Percentiles rank a stretch among this genome's conserved stretches.
Conservation (phyloP, 306 rosid species). For the Quercus glauca region DNA sequence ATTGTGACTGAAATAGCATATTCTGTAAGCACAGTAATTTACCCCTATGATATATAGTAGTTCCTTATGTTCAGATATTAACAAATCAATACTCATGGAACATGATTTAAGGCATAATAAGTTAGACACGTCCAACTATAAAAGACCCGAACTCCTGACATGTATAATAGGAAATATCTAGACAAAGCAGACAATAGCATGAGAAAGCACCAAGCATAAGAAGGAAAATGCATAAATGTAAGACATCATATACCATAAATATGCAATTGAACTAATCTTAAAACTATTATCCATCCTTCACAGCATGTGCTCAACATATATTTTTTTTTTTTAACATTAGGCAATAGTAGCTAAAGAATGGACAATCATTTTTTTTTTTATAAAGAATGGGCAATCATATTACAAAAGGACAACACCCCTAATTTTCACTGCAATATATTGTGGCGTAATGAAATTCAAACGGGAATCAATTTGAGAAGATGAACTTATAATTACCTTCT, state of each 20-base stretch:
- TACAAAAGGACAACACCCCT: no score
- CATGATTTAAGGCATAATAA: neutral
- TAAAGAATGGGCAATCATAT: no score
- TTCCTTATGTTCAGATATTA: neutral
- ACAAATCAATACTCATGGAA: neutral
- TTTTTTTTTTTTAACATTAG: no score
- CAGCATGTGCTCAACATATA: neutral
- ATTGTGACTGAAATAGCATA: neutral
- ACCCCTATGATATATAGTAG: neutral
- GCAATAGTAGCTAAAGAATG: neutral
- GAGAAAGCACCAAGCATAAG: neutral
- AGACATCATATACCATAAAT: neutral
- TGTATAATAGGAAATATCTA: neutral
- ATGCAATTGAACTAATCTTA: neutral
- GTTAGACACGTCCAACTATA: neutral
- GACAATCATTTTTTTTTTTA: neutral
- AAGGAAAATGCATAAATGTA: neutral
- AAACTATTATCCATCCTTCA: neutral
- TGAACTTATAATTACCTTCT: conserved; percentile 51
- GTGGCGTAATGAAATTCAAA: conserved; percentile 3
- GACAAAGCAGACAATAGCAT: neutral
- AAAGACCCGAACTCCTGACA: neutral
- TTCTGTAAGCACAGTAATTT: neutral
- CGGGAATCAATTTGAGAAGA: conserved; percentile 9
- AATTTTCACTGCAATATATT: neutral